Base-by-base conservation (phyloP, 2,329 filamentous ascomycete genomes). In the Fusarium verticillioides region DNA sequence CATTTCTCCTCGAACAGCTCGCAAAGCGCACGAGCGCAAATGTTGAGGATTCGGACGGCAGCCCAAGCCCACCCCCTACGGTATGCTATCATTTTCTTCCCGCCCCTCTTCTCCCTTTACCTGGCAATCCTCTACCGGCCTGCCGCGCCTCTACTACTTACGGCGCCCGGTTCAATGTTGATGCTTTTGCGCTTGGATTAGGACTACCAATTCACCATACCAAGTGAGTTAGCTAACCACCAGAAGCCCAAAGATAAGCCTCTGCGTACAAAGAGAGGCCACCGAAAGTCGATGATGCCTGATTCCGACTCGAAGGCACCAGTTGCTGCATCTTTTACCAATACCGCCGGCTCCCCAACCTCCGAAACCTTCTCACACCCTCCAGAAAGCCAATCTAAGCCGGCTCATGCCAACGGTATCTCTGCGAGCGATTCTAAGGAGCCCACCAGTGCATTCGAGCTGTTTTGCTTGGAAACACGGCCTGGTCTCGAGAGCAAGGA, bases 21-120 rank as follows among this genome's bases (percentile, higher is more conserved):
- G 87, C 91, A 26, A 92, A 92, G 77, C 90, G 93, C 75, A 94
- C 93, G 23, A 93, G 92, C 81, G 87, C 90, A 75, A 92, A 92
- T 75, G 91, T 93, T 53, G 91, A 94, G 80, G 92, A 95, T 80
- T 94, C 92, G 15, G 93, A 95, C 77, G 91, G 92, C 77, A 94
- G 92, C 79, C 92, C 92, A 11, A 94, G 92, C 78, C 92, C 93
- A n/a, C 93, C 93, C 30, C 92, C 93, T 47, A 94, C 93, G 77
- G 92, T 93, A 89, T 74, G 89, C 44, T 47, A 62, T 69, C 44
- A 61, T 60, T 65, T 59, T 32, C 43, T 62, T 54, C 30, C 36
- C 37, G n/a, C 40, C 40, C 42, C 43, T 43, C 39, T 50, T 47
- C 64, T 39, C 52, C 56, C 60, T 58, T 60, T 52, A 61, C 73